Base-by-base conservation (phyloP, 129 eudicot species). In the Saposhnikovia divaricata region DNA sequence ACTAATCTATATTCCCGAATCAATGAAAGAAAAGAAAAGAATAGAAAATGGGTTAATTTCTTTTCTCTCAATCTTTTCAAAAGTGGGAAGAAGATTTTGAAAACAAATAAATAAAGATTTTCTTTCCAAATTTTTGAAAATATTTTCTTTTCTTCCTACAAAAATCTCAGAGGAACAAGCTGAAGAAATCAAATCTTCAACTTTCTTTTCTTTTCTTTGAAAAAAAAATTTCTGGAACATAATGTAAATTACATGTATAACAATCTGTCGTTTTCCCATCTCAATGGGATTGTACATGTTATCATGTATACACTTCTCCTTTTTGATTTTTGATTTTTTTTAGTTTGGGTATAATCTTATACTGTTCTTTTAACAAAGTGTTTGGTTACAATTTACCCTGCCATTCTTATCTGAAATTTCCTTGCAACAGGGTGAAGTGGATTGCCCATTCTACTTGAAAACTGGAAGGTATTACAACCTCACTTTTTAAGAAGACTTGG, bases 371-470 rank as follows among this genome's bases (percentile, higher is more conserved):
- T n/a, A 23, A 9, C 34, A n/a, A 8, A 8, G 25, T 61, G 69
- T 61, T 23, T 61, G 69, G 16, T 61, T 61, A 61, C 12, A 15
- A 25, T 10, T 25, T n/a, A 61, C 16, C 63, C 63, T 19, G 10
- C 11, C 63, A 1, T 16, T 55, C 14, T 70, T 34, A 53, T 77
- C 42, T 72, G 13, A 76, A 21, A 28, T 77, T 75, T 83, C 51
- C 79, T 12, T 80, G 4, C 82, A 72, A 73, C 91, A 94, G 98
- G 98, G 96, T 42, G 97, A 91, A 84, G 91, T 76, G 77, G 97
- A 90, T 80, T 94, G 98, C 76, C 97, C 94, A 16, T 94, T 94
- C 85, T 94, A 90, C 85, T 76, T 94, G 81, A 94, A 92, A 89
- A 90, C 97, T 82, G 94, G 97, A 87, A 92, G 98, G 98, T 94